Evolutionary conservation across 1,139 yeast species (phyloP).

Genomic region (Sugiyamaella pinicola): DNA sequence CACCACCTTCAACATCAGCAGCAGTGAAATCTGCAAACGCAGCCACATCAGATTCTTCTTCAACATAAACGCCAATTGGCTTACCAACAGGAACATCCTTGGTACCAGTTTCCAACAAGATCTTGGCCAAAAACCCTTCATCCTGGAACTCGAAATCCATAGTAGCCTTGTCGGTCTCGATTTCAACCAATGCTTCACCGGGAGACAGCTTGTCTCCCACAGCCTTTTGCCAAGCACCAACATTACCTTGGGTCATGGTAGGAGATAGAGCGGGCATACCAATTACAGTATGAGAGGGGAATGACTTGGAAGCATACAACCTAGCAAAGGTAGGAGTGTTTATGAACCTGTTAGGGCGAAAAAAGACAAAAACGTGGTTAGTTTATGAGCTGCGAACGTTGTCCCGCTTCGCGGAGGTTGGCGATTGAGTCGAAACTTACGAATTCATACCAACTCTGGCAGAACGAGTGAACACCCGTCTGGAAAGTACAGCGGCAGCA

Average conservation of each 20-base stretch:
- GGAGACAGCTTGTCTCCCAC: slow-evolving; percentile 86
- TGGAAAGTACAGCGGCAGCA: slow-evolving; percentile 29
- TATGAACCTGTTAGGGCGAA: slow-evolving; percentile 13
- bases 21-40: slow-evolving; percentile 86
- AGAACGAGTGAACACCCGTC: slow-evolving; percentile 27
- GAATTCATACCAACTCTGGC: slow-evolving; percentile 22
- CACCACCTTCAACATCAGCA: slow-evolving; percentile 72
- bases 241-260: slow-evolving; percentile 94
- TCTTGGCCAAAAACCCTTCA: slow-evolving; percentile 93
- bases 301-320: slow-evolving; percentile 45
- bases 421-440: slow-evolving; percentile 20
- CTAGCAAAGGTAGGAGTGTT: slow-evolving; percentile 40
- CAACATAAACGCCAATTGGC: slow-evolving; percentile 97
- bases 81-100: slow-evolving; percentile 90
- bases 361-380: too few relatives aligned
- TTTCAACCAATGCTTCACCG: slow-evolving; percentile 94
- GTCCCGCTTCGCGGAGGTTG: background rate
- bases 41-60: slow-evolving; percentile 76
- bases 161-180: slow-evolving; percentile 97
- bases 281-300: slow-evolving; percentile 65
- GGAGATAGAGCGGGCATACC: slow-evolving; percentile 96
- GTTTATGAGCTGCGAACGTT: slow-evolving; percentile 10
- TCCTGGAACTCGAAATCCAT: slow-evolving; percentile 99
- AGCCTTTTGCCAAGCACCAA: slow-evolving; percentile 84
- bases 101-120: slow-evolving; percentile 81